A percentile compares a stretch with the other conserved stretches of the same genome.
phyloP scores from a whole-genome alignment of 2,329 filamentous ascomycete genomes.

The Ceratocystis cubensis region DNA sequence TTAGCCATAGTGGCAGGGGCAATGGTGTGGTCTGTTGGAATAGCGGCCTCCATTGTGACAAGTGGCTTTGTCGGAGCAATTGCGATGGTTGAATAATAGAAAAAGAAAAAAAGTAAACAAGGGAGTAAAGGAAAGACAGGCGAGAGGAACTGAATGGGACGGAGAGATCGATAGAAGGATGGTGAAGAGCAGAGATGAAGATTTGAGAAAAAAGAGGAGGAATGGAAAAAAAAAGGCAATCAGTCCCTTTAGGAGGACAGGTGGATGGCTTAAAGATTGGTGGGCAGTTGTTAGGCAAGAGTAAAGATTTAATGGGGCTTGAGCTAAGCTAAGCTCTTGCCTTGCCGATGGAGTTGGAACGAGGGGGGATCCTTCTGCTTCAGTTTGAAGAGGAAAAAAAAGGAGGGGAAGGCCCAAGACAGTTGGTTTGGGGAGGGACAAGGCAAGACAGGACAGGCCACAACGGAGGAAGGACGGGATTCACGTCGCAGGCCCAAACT shows the following conservation, averaged over 20 bases:
- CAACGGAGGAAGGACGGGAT: neutral
- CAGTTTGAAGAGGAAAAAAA: neutral
- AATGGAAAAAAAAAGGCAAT: neutral
- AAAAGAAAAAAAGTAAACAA: neutral
- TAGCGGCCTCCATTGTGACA: slow-evolving; percentile 13
- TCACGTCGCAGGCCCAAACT: neutral
- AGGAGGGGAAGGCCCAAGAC: neutral
- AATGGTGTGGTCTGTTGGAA: slow-evolving; percentile 20
- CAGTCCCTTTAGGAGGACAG: slow-evolving; percentile 1
- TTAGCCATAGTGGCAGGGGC: slow-evolving; percentile 19
- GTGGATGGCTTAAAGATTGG: neutral
- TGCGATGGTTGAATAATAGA: neutral
- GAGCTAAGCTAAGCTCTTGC: slow-evolving; percentile 5
- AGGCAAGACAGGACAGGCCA: neutral
- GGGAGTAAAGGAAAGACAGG: neutral
- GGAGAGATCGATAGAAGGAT: neutral
- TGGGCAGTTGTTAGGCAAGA: slow-evolving; percentile 2
- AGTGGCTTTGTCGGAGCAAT: neutral
- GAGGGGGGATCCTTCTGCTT: neutral
- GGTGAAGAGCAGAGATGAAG: neutral
- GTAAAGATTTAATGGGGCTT: slow-evolving; percentile 9
- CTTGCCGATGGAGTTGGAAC: slow-evolving; percentile 6
- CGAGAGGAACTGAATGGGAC: neutral
- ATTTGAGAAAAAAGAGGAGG: neutral
- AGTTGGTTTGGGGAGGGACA: neutral